These are phyloP conservation scores for Blastobotrys americana DNA, from an alignment of 805 yeast genomes.

Conservation along the genomic window DNA sequence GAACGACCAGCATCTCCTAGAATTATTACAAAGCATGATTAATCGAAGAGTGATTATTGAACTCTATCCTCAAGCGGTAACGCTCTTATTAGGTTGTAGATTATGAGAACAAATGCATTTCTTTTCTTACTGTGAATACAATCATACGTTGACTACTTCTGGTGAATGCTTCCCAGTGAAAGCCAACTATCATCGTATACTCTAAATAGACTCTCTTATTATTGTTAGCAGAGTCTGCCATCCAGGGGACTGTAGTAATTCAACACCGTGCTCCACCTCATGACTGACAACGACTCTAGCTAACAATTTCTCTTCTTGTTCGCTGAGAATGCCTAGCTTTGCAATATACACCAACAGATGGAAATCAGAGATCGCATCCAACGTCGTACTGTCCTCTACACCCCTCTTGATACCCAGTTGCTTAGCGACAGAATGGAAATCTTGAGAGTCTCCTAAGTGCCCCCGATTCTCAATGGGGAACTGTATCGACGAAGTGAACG, in stretches of 20 bases:
- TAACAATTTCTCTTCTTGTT: constrained; percentile 46
- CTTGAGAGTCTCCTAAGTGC: constrained; percentile 67
- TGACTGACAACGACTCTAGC: constrained; percentile 41
- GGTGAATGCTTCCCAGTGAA: no score
- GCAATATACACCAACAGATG: constrained; percentile 60
- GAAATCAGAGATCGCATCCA: constrained; percentile 54
- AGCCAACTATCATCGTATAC: no score
- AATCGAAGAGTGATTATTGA: no score
- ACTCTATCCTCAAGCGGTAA: no score
- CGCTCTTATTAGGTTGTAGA: no score
- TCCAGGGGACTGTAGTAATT: constrained; percentile 56
- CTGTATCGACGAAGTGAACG: constrained; percentile 35
- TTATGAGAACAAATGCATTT: no score
- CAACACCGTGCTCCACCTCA: constrained; percentile 40
- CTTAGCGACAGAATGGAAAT: constrained; percentile 45
- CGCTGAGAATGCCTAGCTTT: constrained; percentile 49
- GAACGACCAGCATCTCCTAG: not conserved
- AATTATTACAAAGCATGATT: not conserved
- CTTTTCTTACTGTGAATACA: no score
- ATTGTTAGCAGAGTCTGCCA: constrained; percentile 76
- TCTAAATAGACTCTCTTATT: constrained; percentile 22
- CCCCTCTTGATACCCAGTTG: constrained; percentile 37
- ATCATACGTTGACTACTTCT: no score
- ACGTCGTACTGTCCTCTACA: constrained; percentile 25
- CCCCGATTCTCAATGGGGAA: constrained; percentile 81